phyloP scores from a whole-genome alignment of 371 early-diverging fungal genomes.

The Thermomucor indicae-seudaticae region DNA sequence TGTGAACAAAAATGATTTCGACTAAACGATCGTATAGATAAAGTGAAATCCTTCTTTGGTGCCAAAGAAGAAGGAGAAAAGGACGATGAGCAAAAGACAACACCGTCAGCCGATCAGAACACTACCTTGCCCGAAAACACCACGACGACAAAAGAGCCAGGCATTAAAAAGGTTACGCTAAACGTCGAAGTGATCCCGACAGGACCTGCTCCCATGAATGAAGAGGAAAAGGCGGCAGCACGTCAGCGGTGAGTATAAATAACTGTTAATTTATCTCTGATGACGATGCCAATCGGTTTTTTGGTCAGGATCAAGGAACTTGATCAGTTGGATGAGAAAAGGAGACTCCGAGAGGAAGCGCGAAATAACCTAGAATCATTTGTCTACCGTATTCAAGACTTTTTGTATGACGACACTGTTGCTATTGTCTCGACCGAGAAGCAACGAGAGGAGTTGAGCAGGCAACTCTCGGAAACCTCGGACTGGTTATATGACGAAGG shows the following conservation, averaged over 20 bases:
- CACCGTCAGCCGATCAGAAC: conserved; percentile 3
- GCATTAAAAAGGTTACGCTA: conserved; percentile 39
- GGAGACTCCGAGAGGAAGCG: conserved; percentile 77
- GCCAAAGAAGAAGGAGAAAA: conserved; percentile 35
- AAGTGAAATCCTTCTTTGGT: conserved; percentile 78
- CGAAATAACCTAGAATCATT: conserved; percentile 87
- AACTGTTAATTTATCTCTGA: background rate
- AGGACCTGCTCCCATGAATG: conserved; percentile 39
- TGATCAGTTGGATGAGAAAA: conserved; percentile 39
- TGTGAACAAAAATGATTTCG: too few species aligned
- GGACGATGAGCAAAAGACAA: conserved; percentile 10
- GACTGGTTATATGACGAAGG: conserved; percentile 90
- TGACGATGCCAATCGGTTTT: background rate
- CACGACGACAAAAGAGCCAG: conserved; percentile 24
- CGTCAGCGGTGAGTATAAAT: conserved; percentile 23
- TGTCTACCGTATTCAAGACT: conserved; percentile 82
- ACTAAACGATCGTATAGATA: conserved; percentile 30
- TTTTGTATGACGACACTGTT: conserved; percentile 70
- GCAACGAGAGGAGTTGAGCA: conserved; percentile 65
- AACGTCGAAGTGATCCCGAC: conserved; percentile 36
- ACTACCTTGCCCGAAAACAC: conserved; percentile 6
- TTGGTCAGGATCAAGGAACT: conserved; percentile 24
- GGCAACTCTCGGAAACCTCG: conserved; percentile 54
- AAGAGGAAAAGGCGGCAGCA: conserved; percentile 29
- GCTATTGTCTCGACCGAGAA: conserved; percentile 63